Evolutionary conservation across 257 asterid species (phyloP).

Genomic region (Solanum sparsipilum): DNA sequence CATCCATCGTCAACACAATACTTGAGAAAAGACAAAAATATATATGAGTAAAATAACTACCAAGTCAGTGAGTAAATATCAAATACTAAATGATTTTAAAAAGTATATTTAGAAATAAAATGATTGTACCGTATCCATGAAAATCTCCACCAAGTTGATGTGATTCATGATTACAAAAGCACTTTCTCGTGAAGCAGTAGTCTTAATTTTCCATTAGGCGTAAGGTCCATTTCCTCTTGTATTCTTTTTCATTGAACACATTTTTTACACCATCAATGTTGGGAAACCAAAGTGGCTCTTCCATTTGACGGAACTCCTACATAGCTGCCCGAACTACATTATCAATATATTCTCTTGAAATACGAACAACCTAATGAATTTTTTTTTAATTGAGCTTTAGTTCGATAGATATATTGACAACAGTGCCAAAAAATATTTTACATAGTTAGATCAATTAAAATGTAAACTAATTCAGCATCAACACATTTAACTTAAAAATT

Average conservation of each 20-base stretch:
- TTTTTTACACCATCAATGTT: not conserved
- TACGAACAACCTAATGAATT: not conserved
- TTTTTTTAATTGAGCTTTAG: not conserved
- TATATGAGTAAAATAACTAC: too few relatives aligned
- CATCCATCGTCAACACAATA: constrained; percentile 26
- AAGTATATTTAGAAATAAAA: not conserved
- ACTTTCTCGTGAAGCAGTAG: constrained; percentile 22
- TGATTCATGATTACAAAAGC: constrained; percentile 7
- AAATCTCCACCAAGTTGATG: constrained; percentile 12
- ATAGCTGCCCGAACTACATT: constrained; percentile 18
- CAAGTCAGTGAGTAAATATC: too few relatives aligned
- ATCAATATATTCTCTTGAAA: not conserved
- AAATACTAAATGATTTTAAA: too few relatives aligned
- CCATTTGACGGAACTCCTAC: constrained; percentile 32
- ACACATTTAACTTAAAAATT: too few relatives aligned
- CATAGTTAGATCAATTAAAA: too few relatives aligned
- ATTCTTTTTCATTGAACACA: constrained; percentile 23
- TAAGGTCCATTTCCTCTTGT: constrained; percentile 1
- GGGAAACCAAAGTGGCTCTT: constrained; percentile 38
- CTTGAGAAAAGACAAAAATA: constrained; percentile 12
- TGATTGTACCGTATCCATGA: constrained; percentile 37
- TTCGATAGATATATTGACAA: not conserved
- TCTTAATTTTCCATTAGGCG: not conserved
- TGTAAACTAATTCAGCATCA: too few relatives aligned
- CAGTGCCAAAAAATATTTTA: too few relatives aligned